Conservation (phyloP, 2,329 filamentous ascomycete genomes). For the Cryphonectria nitschkei region DNA sequence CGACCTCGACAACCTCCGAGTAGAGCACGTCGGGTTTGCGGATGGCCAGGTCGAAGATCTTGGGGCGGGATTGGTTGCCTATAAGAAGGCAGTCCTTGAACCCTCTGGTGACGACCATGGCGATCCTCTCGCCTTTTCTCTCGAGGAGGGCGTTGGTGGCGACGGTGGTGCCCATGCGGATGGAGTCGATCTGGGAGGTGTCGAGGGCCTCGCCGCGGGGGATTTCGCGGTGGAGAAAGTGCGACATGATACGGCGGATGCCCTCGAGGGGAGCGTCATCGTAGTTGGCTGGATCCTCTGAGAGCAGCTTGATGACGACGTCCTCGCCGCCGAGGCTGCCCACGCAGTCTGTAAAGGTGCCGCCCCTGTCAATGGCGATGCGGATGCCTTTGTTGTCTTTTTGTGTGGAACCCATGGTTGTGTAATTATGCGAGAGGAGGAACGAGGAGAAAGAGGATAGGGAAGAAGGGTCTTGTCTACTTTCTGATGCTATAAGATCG, state of each 20-base stretch:
- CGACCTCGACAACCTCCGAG: conserved; percentile 82
- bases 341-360: conserved; percentile 92
- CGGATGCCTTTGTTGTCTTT: conserved; percentile 65
- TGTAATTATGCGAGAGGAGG: background rate
- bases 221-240: conserved; percentile 75
- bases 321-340: conserved; percentile 65
- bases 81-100: conserved; percentile 89
- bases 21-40: conserved; percentile 86
- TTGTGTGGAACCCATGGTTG: conserved; percentile 41
- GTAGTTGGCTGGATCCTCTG: conserved; percentile 89
- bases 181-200: conserved; percentile 82
- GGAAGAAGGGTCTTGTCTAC: background rate
- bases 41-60: conserved; percentile 90
- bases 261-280: conserved; percentile 88
- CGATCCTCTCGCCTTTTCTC: conserved; percentile 86
- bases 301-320: conserved; percentile 64
- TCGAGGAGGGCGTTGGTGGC: conserved; percentile 91
- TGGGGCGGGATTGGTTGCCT: conserved; percentile 86
- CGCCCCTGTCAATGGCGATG: conserved; percentile 79
- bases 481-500: background rate
- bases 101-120: conserved; percentile 82
- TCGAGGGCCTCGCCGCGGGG: conserved; percentile 80
- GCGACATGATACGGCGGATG: conserved; percentile 82
- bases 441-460: background rate
- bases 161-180: conserved; percentile 95